Evolutionary conservation across 495 filamentous ascomycete genomes (phyloP), one percentile per base, ranked within the genome.

Genomic region (Trichoderma asperelloides): DNA sequence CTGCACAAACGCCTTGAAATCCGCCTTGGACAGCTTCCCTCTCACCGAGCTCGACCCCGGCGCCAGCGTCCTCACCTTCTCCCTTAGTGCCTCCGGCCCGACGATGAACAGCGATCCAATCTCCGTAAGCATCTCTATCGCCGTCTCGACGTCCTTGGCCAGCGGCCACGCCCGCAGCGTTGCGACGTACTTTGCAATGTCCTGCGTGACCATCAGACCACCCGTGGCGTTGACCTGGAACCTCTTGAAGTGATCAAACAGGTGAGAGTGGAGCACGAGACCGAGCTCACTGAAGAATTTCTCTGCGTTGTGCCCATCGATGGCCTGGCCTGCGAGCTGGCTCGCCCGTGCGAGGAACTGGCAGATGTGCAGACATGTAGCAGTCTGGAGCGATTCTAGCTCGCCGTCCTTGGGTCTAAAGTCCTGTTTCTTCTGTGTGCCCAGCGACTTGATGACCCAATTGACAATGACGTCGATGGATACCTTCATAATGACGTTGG

Each of bases 81-180:
- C 93, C 57, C 88, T 83, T 66, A 97, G 78, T 40, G 92, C 93
- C 79, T 97, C 93, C 15, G 89, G 87, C 23, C 92, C 91, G 77
- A 98, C 92, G 49, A 98, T 95, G 73, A 98, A 99, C 62, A 99
- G 77, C 76, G 91, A 96, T n/a, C 92, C 94, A 68, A 99, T 92
- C 79, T 98, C 96, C 41, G 90, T 86, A 66, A 98, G 74, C 49
- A 96, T 82, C 79, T 98, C 94, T 71, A 97, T 86, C 69, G 83
- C 83, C 51, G 81, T 82, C 70, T 87, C 86, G 39, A 91, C 84
- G 49, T 91, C 89, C 69, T 89, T 90, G 39, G 78, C 76, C 18
- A 94, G 82, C 25, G 88, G 86, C 89, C 92, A 96, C 57, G 87
- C 88, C 66, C 89, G 86, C 57, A 98, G 81, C 27, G 96, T 80